phyloP scores from a whole-genome alignment of 2,329 filamentous ascomycete species.

The Monilinia fructigena region DNA sequence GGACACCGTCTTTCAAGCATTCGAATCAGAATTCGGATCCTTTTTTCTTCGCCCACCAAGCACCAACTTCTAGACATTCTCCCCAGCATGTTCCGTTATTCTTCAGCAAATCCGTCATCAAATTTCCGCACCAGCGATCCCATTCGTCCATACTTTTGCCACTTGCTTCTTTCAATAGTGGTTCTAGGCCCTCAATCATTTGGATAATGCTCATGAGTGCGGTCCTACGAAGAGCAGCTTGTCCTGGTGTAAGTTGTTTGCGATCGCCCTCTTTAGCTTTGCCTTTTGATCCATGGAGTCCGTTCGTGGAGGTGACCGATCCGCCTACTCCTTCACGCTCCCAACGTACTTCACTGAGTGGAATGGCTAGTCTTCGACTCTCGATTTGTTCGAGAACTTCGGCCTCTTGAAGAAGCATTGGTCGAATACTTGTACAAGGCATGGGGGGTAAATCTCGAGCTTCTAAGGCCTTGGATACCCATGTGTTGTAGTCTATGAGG shows the following conservation, averaged over 20 bases:
- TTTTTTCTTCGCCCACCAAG: conserved; percentile 89
- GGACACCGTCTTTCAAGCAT: not conserved
- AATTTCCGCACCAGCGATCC: conserved; percentile 83
- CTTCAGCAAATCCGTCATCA: conserved; percentile 80
- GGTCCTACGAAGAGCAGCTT: conserved; percentile 72
- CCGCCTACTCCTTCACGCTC: conserved; percentile 72
- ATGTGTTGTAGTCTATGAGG: conserved; percentile 78
- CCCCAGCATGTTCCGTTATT: conserved; percentile 77
- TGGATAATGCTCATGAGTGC: conserved; percentile 80
- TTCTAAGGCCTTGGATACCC: conserved; percentile 76
- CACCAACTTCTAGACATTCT: conserved; percentile 82
- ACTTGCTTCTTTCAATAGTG: conserved; percentile 75
- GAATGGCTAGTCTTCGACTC: conserved; percentile 79
- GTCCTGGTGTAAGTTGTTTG: conserved; percentile 50
- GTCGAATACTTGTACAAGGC: conserved; percentile 74
- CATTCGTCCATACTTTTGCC: conserved; percentile 89
- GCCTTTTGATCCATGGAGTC: conserved; percentile 44
- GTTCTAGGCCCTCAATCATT: conserved; percentile 82
- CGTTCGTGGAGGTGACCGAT: conserved; percentile 59
- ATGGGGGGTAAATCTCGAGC: conserved; percentile 66
- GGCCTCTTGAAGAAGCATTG: conserved; percentile 78
- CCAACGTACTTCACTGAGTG: conserved; percentile 81
- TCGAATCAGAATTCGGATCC: conserved; percentile 46
- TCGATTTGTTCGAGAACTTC: conserved; percentile 68
- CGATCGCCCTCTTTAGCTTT: conserved; percentile 37